Percentiles rank a stretch among this genome's conserved stretches.
Evolutionary conservation across 2,329 filamentous ascomycete species (phyloP).

Genomic region (Drechslera avenae): DNA sequence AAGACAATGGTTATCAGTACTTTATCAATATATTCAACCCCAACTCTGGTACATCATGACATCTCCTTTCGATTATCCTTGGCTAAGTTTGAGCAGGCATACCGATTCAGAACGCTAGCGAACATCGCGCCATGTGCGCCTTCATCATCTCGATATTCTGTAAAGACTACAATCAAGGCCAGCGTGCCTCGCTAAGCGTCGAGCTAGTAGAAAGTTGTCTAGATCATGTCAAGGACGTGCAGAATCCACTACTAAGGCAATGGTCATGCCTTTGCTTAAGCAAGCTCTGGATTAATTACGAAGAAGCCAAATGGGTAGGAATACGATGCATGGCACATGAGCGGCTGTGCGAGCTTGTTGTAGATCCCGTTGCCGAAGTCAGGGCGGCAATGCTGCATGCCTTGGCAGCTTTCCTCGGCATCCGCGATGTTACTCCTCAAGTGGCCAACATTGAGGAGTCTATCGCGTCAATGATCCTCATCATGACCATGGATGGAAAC

Average conservation of each 20-base stretch:
- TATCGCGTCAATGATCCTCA: constrained; percentile 83
- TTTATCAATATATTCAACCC: constrained; percentile 93
- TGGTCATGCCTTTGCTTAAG: constrained; percentile 97
- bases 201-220: constrained; percentile 91
- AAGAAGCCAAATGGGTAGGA: constrained; percentile 95
- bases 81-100: constrained; percentile 56
- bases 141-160: constrained; percentile 98
- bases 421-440: constrained; percentile 88
- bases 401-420: constrained; percentile 90
- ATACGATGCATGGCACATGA: constrained; percentile 85
- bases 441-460: constrained; percentile 89
- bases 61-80: neutral
- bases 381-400: constrained; percentile 92
- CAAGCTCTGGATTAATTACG: constrained; percentile 88
- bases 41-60: constrained; percentile 58
- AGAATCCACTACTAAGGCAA: constrained; percentile 87
- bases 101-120: constrained; percentile 83
- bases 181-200: constrained; percentile 86
- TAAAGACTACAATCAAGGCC: constrained; percentile 89
- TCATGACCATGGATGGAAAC: constrained; percentile 93
- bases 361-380: constrained; percentile 89
- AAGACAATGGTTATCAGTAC: constrained; percentile 96
- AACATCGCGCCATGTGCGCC: constrained; percentile 98
- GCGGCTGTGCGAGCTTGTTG: constrained; percentile 77
- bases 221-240: constrained; percentile 78